phyloP scores from a whole-genome alignment of 176 grass and related monocot genomes.

The Triticum timopheevii region DNA sequence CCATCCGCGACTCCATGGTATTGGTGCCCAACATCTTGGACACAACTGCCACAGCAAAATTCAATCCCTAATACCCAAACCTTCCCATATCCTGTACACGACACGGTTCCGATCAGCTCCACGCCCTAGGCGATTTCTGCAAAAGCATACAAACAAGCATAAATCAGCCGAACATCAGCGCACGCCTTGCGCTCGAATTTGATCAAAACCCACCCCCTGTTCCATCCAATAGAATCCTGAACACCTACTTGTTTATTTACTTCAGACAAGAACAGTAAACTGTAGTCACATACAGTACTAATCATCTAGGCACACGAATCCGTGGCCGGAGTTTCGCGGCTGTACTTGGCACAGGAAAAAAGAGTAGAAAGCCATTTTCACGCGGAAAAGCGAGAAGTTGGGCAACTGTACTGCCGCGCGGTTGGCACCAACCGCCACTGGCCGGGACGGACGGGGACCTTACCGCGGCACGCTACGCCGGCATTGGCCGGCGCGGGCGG shows the following conservation, averaged over 20 bases:
- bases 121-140: slow-evolving; percentile 22
- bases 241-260: not conserved
- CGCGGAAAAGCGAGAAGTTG: slow-evolving; percentile 24
- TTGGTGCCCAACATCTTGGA: slow-evolving; percentile 23
- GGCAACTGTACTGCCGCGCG: slow-evolving; percentile 8
- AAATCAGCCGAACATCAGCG: not conserved
- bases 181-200: slow-evolving; percentile 21
- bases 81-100: not conserved
- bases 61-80: not conserved
- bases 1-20: slow-evolving; percentile 90
- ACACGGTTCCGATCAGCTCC: slow-evolving; percentile 12
- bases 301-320: not conserved
- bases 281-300: too few species aligned
- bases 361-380: not conserved
- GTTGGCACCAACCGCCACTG: slow-evolving; percentile 52
- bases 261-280: not conserved
- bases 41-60: not conserved
- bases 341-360: slow-evolving; percentile 26
- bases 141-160: not conserved
- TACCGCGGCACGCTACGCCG: slow-evolving; percentile 37
- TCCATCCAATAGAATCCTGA: slow-evolving; percentile 20
- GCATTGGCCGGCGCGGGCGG: slow-evolving; percentile 25
- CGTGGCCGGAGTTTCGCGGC: slow-evolving; percentile 19
- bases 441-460: slow-evolving; percentile 34
- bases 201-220: not conserved